Base-by-base conservation (phyloP, 768 basidiomycete genomes). In the Boletus edulis region DNA sequence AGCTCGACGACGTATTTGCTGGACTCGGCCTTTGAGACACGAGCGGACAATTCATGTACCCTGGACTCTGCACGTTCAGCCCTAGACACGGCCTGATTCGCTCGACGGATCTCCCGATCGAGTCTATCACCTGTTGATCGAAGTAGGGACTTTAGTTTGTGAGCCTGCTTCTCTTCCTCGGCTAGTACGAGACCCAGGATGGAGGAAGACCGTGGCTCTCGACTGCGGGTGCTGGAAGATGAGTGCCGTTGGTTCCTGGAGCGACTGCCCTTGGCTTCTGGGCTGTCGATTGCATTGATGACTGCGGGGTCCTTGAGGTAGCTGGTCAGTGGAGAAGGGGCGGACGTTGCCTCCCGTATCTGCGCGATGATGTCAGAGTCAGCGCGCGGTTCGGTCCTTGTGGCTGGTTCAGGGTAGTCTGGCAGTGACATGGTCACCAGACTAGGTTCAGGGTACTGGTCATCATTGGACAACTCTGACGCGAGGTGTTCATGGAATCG, bases 151-250 rank as follows among this genome's bases (percentile, higher is more conserved):
- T 83, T 85, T 56, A 85, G 75, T 52, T 78, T 76, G 52, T 75
- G 74, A n/a, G 75, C 74, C 60, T 83, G 81, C 51, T 78, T 76
- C 65, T 85, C 83, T 66, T 85, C 83, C 55, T 85, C 65, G 58
- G 79, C 75, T 27, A 79, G 70, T 27, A 78, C 73, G 13, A 81
- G 63, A 3, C 75, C 75, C 49, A 76, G 72, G 29, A 79, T 66
- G 22, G 75, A 64, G 31, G 75, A 70, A 1, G 76, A 67, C 39
- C 71, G 67, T 45, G 72, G 72, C 48, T 73, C 75, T 20, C 73
- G 72, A 50, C 72, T 72, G 14, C 70, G 73, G 7, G 78, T 76
- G 47, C 70, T 69, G 2, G 75, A 73, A 11, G 73, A 72, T 1
- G 75, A 72, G 22, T 58, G 66, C 1, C 68, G 60, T 6, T 58